phyloP scores from a whole-genome alignment of 106 monocot genomes.

The Acorus gramineus region DNA sequence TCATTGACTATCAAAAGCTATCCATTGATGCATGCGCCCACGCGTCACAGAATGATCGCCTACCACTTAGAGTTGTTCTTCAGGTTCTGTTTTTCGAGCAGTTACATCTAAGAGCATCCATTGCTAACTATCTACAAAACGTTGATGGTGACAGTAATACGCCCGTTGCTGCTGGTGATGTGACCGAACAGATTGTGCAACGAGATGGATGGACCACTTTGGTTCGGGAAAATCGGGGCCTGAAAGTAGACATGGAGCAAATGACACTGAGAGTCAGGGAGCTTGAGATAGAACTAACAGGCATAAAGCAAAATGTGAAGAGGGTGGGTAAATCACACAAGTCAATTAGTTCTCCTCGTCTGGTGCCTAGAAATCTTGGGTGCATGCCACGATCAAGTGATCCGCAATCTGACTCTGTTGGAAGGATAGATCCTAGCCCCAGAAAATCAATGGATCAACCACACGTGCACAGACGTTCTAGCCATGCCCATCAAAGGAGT shows the following conservation, averaged over 20 bases:
- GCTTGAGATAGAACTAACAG: slow-evolving; percentile 23
- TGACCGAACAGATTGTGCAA: slow-evolving; percentile 4
- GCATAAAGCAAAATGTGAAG: slow-evolving; percentile 21
- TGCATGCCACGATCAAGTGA: slow-evolving; percentile 10
- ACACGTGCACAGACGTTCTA: neutral
- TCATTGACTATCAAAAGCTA: slow-evolving; percentile 28
- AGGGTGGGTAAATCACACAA: slow-evolving; percentile 5
- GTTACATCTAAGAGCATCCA: slow-evolving; percentile 20
- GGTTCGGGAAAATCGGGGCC: slow-evolving; percentile 15
- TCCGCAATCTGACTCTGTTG: neutral
- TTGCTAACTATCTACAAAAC: slow-evolving; percentile 11
- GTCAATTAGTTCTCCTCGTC: neutral
- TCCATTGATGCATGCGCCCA: slow-evolving; percentile 47
- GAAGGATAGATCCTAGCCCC: slow-evolving; percentile 2
- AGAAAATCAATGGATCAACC: slow-evolving; percentile 6
- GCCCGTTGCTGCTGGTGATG: slow-evolving; percentile 1
- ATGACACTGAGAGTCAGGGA: slow-evolving; percentile 24
- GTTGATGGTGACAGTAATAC: slow-evolving; percentile 4
- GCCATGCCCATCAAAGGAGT: neutral
- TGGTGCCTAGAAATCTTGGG: slow-evolving; percentile 9
- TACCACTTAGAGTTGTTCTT: slow-evolving; percentile 29
- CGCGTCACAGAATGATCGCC: slow-evolving; percentile 27
- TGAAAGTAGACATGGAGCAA: slow-evolving; percentile 31
- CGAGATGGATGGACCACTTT: slow-evolving; percentile 30
- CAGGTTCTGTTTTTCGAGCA: slow-evolving; percentile 31